Base-by-base conservation (phyloP, 108 stramenopile species). In the Skeletonema potamos region DNA sequence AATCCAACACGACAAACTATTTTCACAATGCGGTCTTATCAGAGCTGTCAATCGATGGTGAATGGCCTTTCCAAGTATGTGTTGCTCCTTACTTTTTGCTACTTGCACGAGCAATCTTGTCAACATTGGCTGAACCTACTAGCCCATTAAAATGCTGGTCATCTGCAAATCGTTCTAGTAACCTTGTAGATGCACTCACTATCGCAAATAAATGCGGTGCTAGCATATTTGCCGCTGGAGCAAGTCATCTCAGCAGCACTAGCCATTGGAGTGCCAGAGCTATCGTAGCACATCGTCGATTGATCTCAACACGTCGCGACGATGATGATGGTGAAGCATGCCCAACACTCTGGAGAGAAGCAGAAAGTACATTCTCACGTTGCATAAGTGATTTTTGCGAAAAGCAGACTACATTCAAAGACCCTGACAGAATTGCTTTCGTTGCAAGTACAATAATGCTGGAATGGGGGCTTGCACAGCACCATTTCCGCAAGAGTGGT, bases 381-480 rank as follows among this genome's bases (percentile, higher is more conserved):
- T 74, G 78, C 68, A 33, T 58, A 28, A 22, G 29, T 17, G 34
- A 51, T 11, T 60, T 72, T 36, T 76, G 80, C 39, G 44, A 76
- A 7, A 22, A 22, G 13, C 5, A 9, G n/a, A 18, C 12, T 7
- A 26, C 20, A 1, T 70, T 62, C 39, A 41, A 58, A 18, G 64
- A 64, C 33, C 58, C 72, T 11, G 39, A 63, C 41, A 68, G 62
- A 7, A 58, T 64, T 15, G 57, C 51, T 29, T 54, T 61, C 55
- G 32, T 68, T 57, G 73, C 71, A 27, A 75, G 84, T 26, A 74
- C 63, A 33, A 77, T 93, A 17, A 83, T 84, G 82, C 74, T 96
- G 43, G 97, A 98, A 77, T 89, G 81, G 73, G 97, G 97, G 6
- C 74, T 98, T 64, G 94, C 95, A 27, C 69, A 91, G 20, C 90